Base-by-base conservation (phyloP, 257 asterid species). In the Capsicum chinense region DNA sequence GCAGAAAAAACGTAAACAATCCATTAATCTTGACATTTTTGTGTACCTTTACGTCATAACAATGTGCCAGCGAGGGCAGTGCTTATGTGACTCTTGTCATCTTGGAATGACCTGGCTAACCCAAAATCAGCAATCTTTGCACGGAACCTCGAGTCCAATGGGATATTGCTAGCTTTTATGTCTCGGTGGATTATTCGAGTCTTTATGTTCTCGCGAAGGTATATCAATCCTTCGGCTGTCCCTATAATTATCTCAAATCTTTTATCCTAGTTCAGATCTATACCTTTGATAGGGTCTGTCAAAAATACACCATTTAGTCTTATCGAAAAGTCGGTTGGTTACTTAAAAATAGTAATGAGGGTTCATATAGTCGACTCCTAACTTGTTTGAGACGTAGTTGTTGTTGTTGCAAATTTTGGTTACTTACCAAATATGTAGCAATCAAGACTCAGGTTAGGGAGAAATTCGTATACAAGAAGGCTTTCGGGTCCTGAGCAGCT, bases 111-210 rank as follows among this genome's bases (percentile, higher is more conserved):
- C 44, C 91, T 90, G 0, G 88, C 91, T 56, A 90, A n/a, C 14
- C 92, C 91, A 74, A 90, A 88, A 88, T 90, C 92, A 7, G 89
- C 91, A 5, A 88, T 90, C 86, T 88, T 90, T 50, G 92, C 83
- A 9, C 84, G 84, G 17, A 87, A 84, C 57, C 87, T 84, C 0
- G 87, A 84, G 73, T 90, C 92, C 79, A 88, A 67, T 44, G 88
- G 86, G 78, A 90, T 87, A 12, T 88, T 90, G 73, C 92, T 90
- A 17, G 91, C 87, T 82, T 90, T 90, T 16, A 90, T 88, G 66
- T 90, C 92, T 74, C 92, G 73, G 42, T 90, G 92, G 56, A 88
- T 85, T 17, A 90, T 90, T 17, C 87, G 82, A 4, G 11, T 62
- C 33, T 84, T 74, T 35, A 66, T 66, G 88, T 90, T 90, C 69